These are phyloP conservation scores for Hyaloscypha variabilis DNA, from an alignment of 495 filamentous ascomycete genomes.

Conservation along the genomic window DNA sequence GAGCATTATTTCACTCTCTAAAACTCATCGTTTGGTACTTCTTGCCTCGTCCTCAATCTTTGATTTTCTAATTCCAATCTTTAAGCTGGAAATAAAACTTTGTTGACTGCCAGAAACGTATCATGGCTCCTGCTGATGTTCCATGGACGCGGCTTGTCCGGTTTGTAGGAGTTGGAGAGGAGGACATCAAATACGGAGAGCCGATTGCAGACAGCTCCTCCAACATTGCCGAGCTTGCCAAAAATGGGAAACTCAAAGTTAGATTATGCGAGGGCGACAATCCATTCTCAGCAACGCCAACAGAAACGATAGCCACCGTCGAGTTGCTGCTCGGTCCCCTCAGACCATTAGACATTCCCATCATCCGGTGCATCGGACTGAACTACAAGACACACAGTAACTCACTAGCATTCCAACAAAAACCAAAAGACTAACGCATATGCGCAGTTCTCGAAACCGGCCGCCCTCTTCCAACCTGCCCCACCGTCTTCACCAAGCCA, in stretches of 20 bases:
- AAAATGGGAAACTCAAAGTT: background rate
- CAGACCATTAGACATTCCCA: constrained; percentile 36
- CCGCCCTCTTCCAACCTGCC: background rate
- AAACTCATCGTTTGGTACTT: too few relatives aligned
- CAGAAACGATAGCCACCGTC: background rate
- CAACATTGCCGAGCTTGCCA: background rate
- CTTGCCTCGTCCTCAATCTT: too few relatives aligned
- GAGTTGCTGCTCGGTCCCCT: background rate
- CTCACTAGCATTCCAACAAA: background rate
- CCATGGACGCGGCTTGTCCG: background rate
- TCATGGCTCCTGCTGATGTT: background rate
- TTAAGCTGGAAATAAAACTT: too few relatives aligned
- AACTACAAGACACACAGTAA: constrained; percentile 44
- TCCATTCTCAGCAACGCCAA: background rate
- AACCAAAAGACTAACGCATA: background rate
- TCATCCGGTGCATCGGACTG: constrained; percentile 42
- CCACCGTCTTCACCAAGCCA: constrained; percentile 13
- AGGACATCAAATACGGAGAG: background rate
- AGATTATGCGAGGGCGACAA: background rate
- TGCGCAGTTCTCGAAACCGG: background rate
- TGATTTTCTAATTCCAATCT: background rate
- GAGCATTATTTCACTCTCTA: too few relatives aligned
- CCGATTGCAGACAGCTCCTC: background rate
- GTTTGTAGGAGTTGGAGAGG: background rate
- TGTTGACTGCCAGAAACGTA: too few relatives aligned